Evolutionary conservation across 225 moss, liverwort and hornwort species (phyloP).

Genomic region (Physcomitrellopsis africana): DNA sequence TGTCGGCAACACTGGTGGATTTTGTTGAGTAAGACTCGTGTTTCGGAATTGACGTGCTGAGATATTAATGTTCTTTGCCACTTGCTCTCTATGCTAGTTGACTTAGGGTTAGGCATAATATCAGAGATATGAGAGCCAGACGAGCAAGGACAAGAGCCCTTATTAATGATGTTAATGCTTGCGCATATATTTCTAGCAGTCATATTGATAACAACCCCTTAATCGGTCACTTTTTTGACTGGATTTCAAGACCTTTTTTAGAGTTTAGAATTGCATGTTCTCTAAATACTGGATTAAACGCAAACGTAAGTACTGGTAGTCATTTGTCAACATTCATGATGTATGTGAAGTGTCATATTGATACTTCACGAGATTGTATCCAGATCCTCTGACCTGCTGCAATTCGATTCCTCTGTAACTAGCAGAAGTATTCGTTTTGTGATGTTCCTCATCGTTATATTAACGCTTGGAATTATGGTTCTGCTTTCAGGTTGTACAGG

Average conservation of each 20-base stretch:
- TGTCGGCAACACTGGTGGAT: neutral
- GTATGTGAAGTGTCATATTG: constrained; percentile 5
- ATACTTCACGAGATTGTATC: neutral
- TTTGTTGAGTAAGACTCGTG: neutral
- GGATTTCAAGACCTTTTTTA: neutral
- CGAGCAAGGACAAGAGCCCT: neutral
- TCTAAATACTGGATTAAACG: neutral
- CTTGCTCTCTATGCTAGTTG: neutral
- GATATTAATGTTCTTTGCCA: neutral
- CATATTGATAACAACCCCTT: neutral
- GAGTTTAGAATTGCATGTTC: neutral
- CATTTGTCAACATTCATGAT: neutral
- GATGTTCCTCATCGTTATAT: neutral
- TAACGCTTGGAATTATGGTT: neutral
- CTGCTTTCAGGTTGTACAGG: constrained; percentile 12
- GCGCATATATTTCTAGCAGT: neutral
- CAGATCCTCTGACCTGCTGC: neutral
- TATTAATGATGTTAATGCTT: neutral
- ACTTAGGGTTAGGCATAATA: neutral
- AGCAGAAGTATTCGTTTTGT: neutral
- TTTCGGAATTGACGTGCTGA: neutral
- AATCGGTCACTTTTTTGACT: neutral
- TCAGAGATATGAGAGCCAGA: neutral
- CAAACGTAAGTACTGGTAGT: neutral
- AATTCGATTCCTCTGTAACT: neutral